Evolutionary conservation across 768 basidiomycete species (phyloP), one percentile per base, ranked within the genome.

Genomic region (Macrolepiota albuminosa): DNA sequence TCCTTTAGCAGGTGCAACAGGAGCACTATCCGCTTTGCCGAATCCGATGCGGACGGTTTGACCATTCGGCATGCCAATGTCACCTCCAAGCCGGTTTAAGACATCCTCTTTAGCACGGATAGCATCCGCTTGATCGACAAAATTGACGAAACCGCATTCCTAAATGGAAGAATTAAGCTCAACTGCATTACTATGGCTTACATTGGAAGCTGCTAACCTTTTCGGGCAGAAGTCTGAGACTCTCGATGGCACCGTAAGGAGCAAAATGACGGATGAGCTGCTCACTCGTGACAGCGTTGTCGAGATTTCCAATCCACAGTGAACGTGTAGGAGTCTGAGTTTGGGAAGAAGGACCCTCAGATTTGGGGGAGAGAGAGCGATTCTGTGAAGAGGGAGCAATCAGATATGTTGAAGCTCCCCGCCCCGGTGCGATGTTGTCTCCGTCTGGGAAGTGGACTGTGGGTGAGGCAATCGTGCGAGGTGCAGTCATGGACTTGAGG

Each of bases 81-180:
- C 91, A 7, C 96, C 95, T 50, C 94, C 94, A 29, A 98, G 83
- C 26, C 96, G 87, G 72, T 96, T 98, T 56, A 97, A 81, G 43
- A 99, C 95, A 73, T 99, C 97, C 31, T 99, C 97, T 70, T 97
- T 96, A 13, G 97, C 97, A 59, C 93, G 87, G 64, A 98, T 88
- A n/a, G 96, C 96, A 72, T 98, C 96, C 1, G 86, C 82, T 70
- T 92, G 90, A 64, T 97, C 95, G 48, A 97, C 93, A 71, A 97
- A 99, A 71, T 99, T 99, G 70, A 99, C 96, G 71, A 99, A 99
- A 9, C 96, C 97, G 70, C 97, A 99, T 72, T 97, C 95, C 95
- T 98, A 59, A 54, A 54, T 34, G 33, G 48, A 24, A 53, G 59
- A 55, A 56, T 43, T 26, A 40, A 34, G 33, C 18, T 29, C 47